Conservation (phyloP, 176 grass and related monocot species). For the Aegilops bicornis region DNA sequence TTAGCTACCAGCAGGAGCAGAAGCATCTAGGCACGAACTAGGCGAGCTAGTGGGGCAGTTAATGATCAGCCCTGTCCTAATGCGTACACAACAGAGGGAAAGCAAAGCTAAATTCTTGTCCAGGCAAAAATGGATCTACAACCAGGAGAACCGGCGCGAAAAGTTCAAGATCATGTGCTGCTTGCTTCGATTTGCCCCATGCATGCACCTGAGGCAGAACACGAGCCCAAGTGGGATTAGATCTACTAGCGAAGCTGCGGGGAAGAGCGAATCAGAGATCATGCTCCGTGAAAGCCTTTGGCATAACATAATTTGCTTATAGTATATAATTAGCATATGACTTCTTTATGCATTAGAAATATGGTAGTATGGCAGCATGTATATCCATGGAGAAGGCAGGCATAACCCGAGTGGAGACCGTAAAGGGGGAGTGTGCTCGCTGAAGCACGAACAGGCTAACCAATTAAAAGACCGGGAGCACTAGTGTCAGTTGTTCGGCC, state of each 20-base stretch:
- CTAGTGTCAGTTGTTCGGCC: background rate
- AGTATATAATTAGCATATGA: background rate
- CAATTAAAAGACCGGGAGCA: background rate
- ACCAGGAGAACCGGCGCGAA: background rate
- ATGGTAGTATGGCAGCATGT: background rate
- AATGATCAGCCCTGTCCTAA: slow-evolving; percentile 25
- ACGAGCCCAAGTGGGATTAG: slow-evolving; percentile 35
- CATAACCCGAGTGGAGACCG: background rate
- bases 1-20: background rate
- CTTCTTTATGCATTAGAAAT: background rate
- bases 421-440: slow-evolving; percentile 23
- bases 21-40: slow-evolving; percentile 24
- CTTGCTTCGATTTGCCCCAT: background rate
- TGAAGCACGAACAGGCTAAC: background rate
- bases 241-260: slow-evolving; percentile 7
- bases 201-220: slow-evolving; percentile 30
- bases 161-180: slow-evolving; percentile 8
- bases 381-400: slow-evolving; percentile 5
- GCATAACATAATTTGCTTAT: background rate
- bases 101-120: slow-evolving; percentile 41
- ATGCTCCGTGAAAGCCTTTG: background rate
- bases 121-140: background rate
- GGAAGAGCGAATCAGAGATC: slow-evolving; percentile 27
- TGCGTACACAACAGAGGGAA: slow-evolving; percentile 31
- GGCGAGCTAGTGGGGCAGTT: slow-evolving; percentile 28